Conservation (phyloP, 2,329 filamentous ascomycete genomes). For the Thelonectria olida region DNA sequence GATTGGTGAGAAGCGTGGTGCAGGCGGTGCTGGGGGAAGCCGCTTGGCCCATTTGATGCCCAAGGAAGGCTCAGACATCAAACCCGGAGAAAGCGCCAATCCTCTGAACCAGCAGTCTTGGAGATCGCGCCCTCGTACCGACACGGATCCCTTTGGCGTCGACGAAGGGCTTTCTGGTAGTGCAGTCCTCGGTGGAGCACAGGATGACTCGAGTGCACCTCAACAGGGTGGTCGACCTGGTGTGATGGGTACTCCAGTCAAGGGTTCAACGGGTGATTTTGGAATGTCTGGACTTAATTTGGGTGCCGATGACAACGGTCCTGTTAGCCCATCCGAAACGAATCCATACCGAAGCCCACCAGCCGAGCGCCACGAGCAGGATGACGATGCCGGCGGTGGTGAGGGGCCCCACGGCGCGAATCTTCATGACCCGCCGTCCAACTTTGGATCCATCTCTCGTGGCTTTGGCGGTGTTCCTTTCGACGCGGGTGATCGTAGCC, state of each 20-base stretch:
- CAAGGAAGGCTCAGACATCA: conserved; percentile 78
- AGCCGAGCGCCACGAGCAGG: conserved; percentile 75
- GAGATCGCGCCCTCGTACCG: conserved; percentile 71
- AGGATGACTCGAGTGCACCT: conserved; percentile 64
- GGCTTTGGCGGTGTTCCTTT: conserved; percentile 61
- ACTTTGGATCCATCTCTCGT: conserved; percentile 64
- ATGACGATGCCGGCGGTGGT: conserved; percentile 63
- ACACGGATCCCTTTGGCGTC: conserved; percentile 80
- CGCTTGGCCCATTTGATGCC: conserved; percentile 86
- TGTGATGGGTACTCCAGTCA: conserved; percentile 63
- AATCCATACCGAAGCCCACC: conserved; percentile 96
- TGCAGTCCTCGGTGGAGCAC: conserved; percentile 78
- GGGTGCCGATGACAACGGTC: conserved; percentile 69
- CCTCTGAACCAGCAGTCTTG: conserved; percentile 57
- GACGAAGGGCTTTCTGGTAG: conserved; percentile 72
- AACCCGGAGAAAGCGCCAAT: conserved; percentile 59
- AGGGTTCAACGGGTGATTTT: conserved; percentile 66
- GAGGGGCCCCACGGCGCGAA: conserved; percentile 56
- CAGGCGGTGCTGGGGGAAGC: conserved; percentile 77
- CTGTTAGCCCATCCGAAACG: conserved; percentile 90
- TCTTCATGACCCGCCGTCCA: conserved; percentile 51
- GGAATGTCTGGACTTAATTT: conserved; percentile 69
- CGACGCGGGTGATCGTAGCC: conserved; percentile 87
- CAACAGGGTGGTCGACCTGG: conserved; percentile 47
- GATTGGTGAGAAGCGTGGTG: conserved; percentile 78